Evolutionary conservation across 805 yeast species (phyloP).

Genomic region (Saccharomyces jurei): DNA sequence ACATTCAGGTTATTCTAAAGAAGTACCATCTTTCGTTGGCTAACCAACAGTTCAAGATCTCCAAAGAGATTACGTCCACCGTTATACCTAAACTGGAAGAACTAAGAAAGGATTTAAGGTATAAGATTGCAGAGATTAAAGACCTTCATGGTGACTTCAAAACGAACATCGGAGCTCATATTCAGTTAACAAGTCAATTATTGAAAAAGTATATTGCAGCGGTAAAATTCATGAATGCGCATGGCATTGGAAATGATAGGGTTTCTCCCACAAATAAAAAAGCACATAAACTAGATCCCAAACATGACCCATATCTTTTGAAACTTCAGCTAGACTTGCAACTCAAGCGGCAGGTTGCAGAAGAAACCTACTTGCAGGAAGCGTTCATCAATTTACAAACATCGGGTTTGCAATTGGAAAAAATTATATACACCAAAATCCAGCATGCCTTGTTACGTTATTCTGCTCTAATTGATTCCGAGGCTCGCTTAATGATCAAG

Average conservation of each 20-base stretch:
- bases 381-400: conserved; percentile 57
- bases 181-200: conserved; percentile 53
- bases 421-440: conserved; percentile 53
- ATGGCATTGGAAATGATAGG: conserved; percentile 18
- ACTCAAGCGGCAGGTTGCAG: conserved; percentile 49
- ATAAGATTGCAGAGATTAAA: conserved; percentile 75
- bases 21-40: conserved; percentile 55
- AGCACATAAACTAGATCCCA: conserved; percentile 26
- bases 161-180: conserved; percentile 49
- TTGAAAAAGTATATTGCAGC: conserved; percentile 41
- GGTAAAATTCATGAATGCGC: conserved; percentile 35
- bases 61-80: conserved; percentile 46
- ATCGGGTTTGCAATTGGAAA: conserved; percentile 57
- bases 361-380: conserved; percentile 59
- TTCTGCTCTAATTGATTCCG: conserved; percentile 43
- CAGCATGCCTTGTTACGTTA: conserved; percentile 50
- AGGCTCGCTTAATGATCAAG: conserved; percentile 46
- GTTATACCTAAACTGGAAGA: conserved; percentile 52
- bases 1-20: conserved; percentile 62
- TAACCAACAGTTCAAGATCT: conserved; percentile 43
- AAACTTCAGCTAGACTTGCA: conserved; percentile 58
- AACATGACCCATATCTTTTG: conserved; percentile 55
- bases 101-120: conserved; percentile 57
- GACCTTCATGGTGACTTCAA: conserved; percentile 57
- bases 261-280: conserved; percentile 12